Percentiles rank a stretch among this genome's conserved stretches.
Evolutionary conservation across 2,329 filamentous ascomycete species (phyloP).

Genomic region (Alternaria alternata): DNA sequence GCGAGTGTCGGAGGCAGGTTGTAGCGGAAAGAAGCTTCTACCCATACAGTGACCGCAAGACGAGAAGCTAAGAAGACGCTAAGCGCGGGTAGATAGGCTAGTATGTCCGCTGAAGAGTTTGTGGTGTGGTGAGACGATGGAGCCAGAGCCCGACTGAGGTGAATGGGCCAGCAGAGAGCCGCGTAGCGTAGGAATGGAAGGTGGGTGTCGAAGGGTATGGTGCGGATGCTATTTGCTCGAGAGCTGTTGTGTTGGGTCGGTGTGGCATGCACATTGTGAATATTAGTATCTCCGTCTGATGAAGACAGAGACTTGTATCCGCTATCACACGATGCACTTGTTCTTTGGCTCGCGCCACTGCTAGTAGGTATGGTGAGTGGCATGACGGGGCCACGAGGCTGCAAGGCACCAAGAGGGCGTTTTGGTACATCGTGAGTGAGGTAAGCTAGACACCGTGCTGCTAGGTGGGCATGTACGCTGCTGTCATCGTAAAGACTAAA

Average conservation of each 20-base stretch:
- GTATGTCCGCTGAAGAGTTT: neutral
- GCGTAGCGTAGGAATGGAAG: conserved; percentile 45
- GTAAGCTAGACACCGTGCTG: conserved; percentile 38
- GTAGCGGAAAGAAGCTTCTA: conserved; percentile 45
- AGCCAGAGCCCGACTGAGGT: conserved; percentile 37
- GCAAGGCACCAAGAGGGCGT: conserved; percentile 29
- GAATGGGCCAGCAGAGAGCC: conserved; percentile 43
- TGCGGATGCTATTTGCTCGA: conserved; percentile 15
- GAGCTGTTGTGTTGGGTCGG: conserved; percentile 3
- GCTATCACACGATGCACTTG: conserved; percentile 39
- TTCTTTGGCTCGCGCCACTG: conserved; percentile 36
- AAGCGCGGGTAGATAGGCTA: conserved; percentile 37
- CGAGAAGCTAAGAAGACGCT: conserved; percentile 37
- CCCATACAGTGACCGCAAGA: conserved; percentile 39
- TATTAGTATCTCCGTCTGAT: conserved; percentile 29
- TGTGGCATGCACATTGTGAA: neutral
- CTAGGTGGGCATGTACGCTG: conserved; percentile 39
- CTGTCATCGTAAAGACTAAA: conserved; percentile 37
- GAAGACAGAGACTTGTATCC: conserved; percentile 43
- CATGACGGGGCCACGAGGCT: conserved; percentile 21
- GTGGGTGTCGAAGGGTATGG: conserved; percentile 32
- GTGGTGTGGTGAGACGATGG: conserved; percentile 3
- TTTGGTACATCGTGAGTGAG: conserved; percentile 40
- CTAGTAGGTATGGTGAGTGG: conserved; percentile 16
- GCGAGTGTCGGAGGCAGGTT: conserved; percentile 41